Conservation (phyloP, 768 basidiomycete species). For the Pisolithus tinctorius region DNA sequence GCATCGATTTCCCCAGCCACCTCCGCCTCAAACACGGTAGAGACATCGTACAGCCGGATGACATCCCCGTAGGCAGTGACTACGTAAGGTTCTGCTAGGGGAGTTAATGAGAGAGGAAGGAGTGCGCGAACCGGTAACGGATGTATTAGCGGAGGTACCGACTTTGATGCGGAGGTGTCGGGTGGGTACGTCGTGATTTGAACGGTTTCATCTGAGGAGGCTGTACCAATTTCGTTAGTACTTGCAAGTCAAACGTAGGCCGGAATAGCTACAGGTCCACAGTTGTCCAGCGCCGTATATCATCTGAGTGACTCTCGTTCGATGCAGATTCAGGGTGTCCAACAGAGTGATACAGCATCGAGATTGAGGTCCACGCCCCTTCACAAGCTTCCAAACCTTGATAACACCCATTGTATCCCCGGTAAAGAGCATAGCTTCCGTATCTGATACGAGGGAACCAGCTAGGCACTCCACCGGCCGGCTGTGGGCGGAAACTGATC, state of each 20-base stretch:
- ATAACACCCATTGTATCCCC: slow-evolving; percentile 92
- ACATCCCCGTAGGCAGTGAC: slow-evolving; percentile 82
- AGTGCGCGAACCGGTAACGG: slow-evolving; percentile 56
- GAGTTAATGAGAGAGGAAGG: slow-evolving; percentile 43
- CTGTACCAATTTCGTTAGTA: slow-evolving; percentile 33
- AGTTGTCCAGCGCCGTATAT: slow-evolving; percentile 59
- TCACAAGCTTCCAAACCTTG: slow-evolving; percentile 66
- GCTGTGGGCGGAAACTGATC: slow-evolving; percentile 76
- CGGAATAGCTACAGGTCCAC: slow-evolving; percentile 67
- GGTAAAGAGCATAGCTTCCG: slow-evolving; percentile 57
- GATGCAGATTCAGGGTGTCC: slow-evolving; percentile 62
- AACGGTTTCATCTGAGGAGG: slow-evolving; percentile 84
- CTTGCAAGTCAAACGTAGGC: neutral
- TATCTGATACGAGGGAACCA: slow-evolving; percentile 42
- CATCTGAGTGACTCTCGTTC: slow-evolving; percentile 79
- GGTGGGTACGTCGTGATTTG: slow-evolving; percentile 48
- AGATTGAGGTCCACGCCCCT: slow-evolving; percentile 30
- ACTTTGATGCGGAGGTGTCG: slow-evolving; percentile 26
- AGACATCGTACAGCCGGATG: slow-evolving; percentile 76
- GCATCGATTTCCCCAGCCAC: slow-evolving; percentile 52
- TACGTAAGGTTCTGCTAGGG: slow-evolving; percentile 64
- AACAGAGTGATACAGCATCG: slow-evolving; percentile 47
- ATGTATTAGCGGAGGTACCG: slow-evolving; percentile 46
- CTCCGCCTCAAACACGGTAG: slow-evolving; percentile 58
- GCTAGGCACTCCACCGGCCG: slow-evolving; percentile 81